Evolutionary conservation across 129 eudicot genomes (phyloP).

Genomic region (Chrysanthemum seticuspe): DNA sequence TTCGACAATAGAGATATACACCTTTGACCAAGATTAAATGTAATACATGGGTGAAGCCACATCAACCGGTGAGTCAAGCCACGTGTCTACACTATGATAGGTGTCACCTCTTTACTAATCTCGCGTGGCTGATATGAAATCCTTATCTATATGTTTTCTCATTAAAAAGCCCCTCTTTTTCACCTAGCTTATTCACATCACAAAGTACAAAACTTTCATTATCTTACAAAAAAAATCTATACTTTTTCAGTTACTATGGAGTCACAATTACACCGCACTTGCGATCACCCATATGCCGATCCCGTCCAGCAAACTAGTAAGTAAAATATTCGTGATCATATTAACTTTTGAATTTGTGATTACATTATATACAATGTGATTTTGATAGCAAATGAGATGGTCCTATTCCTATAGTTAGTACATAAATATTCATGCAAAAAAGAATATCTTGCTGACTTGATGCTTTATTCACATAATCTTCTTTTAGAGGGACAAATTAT

Average conservation of each 20-base stretch:
- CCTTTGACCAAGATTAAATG: neutral
- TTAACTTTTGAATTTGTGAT: too few relatives aligned
- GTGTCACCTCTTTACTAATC: conserved; percentile 19
- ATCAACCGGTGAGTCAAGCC: conserved; percentile 7
- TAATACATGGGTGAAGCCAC: conserved; percentile 10
- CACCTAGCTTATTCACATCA: neutral
- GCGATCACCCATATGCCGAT: neutral
- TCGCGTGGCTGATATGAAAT: conserved; percentile 5
- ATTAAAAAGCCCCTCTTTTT: conserved; percentile 8
- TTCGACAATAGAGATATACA: too few relatives aligned
- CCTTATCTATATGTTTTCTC: conserved; percentile 15
- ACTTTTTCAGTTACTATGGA: conserved; percentile 29
- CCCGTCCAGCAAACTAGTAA: too few relatives aligned
- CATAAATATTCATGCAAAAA: too few relatives aligned
- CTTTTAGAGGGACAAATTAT: too few relatives aligned
- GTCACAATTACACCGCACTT: conserved; percentile 29
- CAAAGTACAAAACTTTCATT: neutral
- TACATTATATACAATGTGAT: too few relatives aligned
- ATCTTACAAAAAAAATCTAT: conserved; percentile 17
- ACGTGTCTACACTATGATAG: conserved; percentile 17
- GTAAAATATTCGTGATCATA: too few relatives aligned
- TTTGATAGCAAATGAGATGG: too few relatives aligned
- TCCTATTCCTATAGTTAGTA: too few relatives aligned
- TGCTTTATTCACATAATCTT: too few relatives aligned
- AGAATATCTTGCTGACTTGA: too few relatives aligned